Evolutionary conservation across 2,329 filamentous ascomycete species (phyloP).

Genomic region (Aspergillus sp.): DNA sequence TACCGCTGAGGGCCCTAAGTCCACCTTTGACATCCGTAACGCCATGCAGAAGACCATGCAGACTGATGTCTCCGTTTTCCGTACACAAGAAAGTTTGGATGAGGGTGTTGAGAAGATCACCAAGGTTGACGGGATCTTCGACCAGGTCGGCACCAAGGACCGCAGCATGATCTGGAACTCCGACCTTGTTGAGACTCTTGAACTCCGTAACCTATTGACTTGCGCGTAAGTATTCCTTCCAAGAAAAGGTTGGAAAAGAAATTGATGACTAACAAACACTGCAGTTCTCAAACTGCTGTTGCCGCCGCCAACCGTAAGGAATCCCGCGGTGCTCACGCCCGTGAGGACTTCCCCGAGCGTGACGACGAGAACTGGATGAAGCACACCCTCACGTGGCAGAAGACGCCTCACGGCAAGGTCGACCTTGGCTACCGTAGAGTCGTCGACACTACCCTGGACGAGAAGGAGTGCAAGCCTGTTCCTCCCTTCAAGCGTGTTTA

Average conservation of each 20-base stretch:
- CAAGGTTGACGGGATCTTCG: slow-evolving; percentile 77
- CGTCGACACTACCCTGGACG: slow-evolving; percentile 79
- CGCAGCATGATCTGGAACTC: slow-evolving; percentile 99
- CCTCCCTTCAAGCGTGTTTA: slow-evolving; percentile 82
- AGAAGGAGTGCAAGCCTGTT: slow-evolving; percentile 93
- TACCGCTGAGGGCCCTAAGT: slow-evolving; percentile 79
- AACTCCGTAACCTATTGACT: slow-evolving; percentile 91
- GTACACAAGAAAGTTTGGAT: slow-evolving; percentile 88
- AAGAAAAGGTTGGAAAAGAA: background rate
- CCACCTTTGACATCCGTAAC: slow-evolving; percentile 81
- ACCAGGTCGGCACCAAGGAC: slow-evolving; percentile 90
- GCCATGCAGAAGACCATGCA: slow-evolving; percentile 99
- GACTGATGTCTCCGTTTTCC: slow-evolving; percentile 93
- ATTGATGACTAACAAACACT: background rate
- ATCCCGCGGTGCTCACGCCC: slow-evolving; percentile 93
- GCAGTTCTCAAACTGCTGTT: slow-evolving; percentile 81
- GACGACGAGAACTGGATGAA: slow-evolving; percentile 99
- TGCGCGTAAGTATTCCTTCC: slow-evolving; percentile 71
- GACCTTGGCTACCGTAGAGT: slow-evolving; percentile 86
- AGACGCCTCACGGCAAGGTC: slow-evolving; percentile 81
- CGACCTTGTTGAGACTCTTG: slow-evolving; percentile 92
- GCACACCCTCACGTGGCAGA: slow-evolving; percentile 96
- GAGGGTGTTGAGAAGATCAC: slow-evolving; percentile 88
- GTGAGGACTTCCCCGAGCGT: slow-evolving; percentile 94
- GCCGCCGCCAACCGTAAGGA: slow-evolving; percentile 93